Base-by-base conservation (phyloP, 257 asterid species). In the Jasminum sambac region DNA sequence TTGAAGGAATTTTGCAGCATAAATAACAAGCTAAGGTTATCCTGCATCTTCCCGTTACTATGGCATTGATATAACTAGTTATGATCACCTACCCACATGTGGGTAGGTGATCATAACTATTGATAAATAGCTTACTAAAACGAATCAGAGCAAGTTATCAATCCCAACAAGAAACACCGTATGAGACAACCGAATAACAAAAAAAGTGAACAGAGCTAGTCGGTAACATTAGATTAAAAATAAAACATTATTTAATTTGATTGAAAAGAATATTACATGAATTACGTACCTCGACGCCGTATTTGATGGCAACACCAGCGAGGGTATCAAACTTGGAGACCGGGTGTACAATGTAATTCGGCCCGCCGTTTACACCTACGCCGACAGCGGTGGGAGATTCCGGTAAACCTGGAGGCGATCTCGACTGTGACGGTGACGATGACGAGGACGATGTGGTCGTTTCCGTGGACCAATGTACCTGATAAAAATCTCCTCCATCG, bases 261-360 rank as follows among this genome's bases (percentile, higher is more conserved):
- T 23, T 1, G 0, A 38, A 40, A 10, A 9, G 41, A 24, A 24
- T 4, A 24, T n/a, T 30, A 21, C 30, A 0, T 23, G 11, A 6
- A 6, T 58, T 61, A 42, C 6, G 46, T 79, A 91, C 97, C 95
- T 91, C 97, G 50, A 91, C 96, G 24, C 97, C 96, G 69, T 89
- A 91, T 77, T 85, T 89, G 79, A 91, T 91, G 46, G 97, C 96
- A 68, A 91, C 90, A 39, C 97, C 97, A 44, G 95, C 96, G 25
- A 91, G 86, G 5, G 97, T 91, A 70, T 91, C 97, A 75, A 84
- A 87, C 68, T 84, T 91, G 48, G 96, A 84, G 72, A 91, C 90
- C 19, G 82, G 70, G 76, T 91, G 97, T 11, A 76, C 68, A 39
- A 89, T 84, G 73, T 62, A 75, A 75, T 78, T 81, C 21, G 63